Evolutionary conservation across 2,329 filamentous ascomycete genomes (phyloP).

Genomic region (Periconia digitata): DNA sequence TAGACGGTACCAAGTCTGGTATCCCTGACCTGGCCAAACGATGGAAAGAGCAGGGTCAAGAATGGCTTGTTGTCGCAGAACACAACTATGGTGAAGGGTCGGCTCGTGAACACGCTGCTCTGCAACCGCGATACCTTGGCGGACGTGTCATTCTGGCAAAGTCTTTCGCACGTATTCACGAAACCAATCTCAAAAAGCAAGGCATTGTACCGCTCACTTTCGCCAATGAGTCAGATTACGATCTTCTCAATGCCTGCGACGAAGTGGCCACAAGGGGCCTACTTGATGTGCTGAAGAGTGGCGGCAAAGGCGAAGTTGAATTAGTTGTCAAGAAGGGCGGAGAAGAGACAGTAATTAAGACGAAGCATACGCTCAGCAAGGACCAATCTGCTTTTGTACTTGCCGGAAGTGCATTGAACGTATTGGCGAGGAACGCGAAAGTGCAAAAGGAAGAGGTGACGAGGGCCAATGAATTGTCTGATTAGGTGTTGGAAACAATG

Average conservation of each 20-base stretch:
- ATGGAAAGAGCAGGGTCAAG: constrained; percentile 74
- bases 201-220: constrained; percentile 94
- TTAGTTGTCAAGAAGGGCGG: constrained; percentile 60
- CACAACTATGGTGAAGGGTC: constrained; percentile 96
- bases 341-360: constrained; percentile 68
- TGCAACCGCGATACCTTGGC: constrained; percentile 89
- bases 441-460: constrained; percentile 41
- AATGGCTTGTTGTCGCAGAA: constrained; percentile 95
- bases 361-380: constrained; percentile 84
- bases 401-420: constrained; percentile 89
- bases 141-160: constrained; percentile 82
- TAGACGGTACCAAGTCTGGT: constrained; percentile 70
- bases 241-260: constrained; percentile 79
- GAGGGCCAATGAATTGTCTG: constrained; percentile 40
- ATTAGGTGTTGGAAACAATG: constrained; percentile 29
- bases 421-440: constrained; percentile 68
- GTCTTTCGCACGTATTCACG: constrained; percentile 88
- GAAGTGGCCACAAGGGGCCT: constrained; percentile 80
- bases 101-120: constrained; percentile 83
- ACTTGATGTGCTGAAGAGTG: constrained; percentile 75
- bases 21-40: constrained; percentile 85
- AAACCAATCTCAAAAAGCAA: constrained; percentile 97
- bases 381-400: constrained; percentile 93
- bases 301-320: constrained; percentile 75
- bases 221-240: constrained; percentile 84